phyloP scores from a whole-genome alignment of 257 asterid species.

The Solanum sparsipilum region DNA sequence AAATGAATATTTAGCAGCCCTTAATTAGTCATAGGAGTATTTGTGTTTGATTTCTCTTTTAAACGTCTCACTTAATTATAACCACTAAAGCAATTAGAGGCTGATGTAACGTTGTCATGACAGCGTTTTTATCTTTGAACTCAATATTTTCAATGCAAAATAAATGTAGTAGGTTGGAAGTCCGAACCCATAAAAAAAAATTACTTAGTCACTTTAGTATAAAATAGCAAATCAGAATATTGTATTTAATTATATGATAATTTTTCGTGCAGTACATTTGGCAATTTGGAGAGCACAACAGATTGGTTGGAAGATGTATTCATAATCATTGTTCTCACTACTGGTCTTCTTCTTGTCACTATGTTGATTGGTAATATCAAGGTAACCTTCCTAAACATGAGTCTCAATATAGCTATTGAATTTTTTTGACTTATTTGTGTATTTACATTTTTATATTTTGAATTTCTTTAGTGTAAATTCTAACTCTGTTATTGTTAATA shows the following conservation, averaged over 20 bases:
- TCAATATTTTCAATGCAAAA: no score
- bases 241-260: not conserved
- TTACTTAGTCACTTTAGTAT: not conserved
- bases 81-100: not conserved
- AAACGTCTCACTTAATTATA: not conserved
- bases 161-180: not conserved
- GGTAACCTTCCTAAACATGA: constrained; percentile 21
- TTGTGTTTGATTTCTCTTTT: not conserved
- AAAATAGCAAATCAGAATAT: not conserved
- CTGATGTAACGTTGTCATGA: not conserved
- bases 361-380: constrained; percentile 99
- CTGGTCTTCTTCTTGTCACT: constrained; percentile 82
- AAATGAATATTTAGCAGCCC: not conserved
- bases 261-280: constrained; percentile 53
- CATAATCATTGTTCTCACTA: constrained; percentile 78
- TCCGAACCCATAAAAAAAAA: not conserved
- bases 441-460: not conserved
- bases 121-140: no score
- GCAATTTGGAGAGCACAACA: constrained; percentile 93
- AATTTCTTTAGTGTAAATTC: not conserved
- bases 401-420: not conserved
- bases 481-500: not conserved
- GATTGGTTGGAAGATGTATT: constrained; percentile 91
- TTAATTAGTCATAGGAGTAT: not conserved
- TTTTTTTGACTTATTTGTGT: not conserved